Evolutionary conservation across 495 filamentous ascomycete genomes (phyloP), one percentile per base, ranked within the genome.

Genomic region (Lepraria neglecta): DNA sequence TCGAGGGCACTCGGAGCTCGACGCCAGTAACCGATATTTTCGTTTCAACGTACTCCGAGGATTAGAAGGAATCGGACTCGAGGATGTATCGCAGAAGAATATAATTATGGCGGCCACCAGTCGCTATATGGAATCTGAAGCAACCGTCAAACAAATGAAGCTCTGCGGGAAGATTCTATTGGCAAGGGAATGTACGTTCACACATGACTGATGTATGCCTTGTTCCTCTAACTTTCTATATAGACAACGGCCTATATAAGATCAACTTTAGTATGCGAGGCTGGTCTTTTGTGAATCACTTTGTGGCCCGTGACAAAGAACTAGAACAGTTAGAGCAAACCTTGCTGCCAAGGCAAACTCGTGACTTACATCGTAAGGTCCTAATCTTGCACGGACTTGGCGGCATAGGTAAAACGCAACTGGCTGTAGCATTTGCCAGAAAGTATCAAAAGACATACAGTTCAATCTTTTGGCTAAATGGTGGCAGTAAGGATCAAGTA

Each of bases 1-100:
- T 15, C 63, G 64, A 57, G 68, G 74, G 46, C 67, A 79, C 48
- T 64, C 66, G 47, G 50, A 70, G 35, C 69, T 78, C 15, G 68
- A 71, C 53, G 58, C 71, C 28, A 17, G 5, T 11, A 66, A 68
- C 30, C 71, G 67, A 50, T 70, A 76, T 61, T 79, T 73, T 64
- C 71, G 77, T 10, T 79, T 80, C 64, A 79, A 79, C 66, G 76
- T 80, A 4, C 63, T 67, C 10, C 69, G 67, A 40, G 76, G 78
- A 1, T 60, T 81, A 12, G 74, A 78, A 58, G 70, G 75, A 30
- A 68, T 81, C 43, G 71, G 70, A 7, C 68, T 77, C 2, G 70
- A 79, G 46, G 72, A 75, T n/a, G n/a, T n/a, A n/a, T n/a, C n/a
- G n/a, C n/a, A n/a, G n/a, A n/a, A n/a, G n/a, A n/a, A n/a, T n/a